Evolutionary conservation across 345 rosid genomes (phyloP).

Genomic region (Camelina laxa): DNA sequence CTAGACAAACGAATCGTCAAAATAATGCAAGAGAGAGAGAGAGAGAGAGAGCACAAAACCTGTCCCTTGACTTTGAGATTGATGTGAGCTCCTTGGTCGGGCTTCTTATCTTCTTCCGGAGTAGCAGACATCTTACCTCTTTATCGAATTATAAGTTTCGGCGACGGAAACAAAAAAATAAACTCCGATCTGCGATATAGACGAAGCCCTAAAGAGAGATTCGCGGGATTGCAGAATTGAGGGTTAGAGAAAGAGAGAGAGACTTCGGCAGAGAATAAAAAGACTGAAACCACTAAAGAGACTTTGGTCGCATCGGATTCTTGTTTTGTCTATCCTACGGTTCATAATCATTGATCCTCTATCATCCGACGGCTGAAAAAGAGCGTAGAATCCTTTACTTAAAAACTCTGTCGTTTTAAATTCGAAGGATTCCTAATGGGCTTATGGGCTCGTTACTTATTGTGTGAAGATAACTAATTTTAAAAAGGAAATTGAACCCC

Average conservation of each 20-base stretch:
- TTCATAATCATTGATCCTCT: neutral
- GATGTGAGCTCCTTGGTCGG: slow-evolving; percentile 76
- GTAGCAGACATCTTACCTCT: slow-evolving; percentile 50
- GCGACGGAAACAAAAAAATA: neutral
- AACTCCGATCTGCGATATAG: slow-evolving; percentile 24
- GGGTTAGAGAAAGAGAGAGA: slow-evolving; percentile 7
- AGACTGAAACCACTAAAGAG: slow-evolving; percentile 19
- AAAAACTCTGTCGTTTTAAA: neutral
- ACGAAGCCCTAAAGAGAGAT: slow-evolving; percentile 24
- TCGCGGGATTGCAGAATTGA: slow-evolving; percentile 29
- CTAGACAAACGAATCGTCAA: neutral
- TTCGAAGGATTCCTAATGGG: neutral
- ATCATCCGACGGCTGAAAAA: slow-evolving; percentile 24
- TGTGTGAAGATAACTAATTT: neutral
- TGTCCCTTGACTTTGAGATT: slow-evolving; percentile 93
- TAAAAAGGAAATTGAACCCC: too few species aligned
- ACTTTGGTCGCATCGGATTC: slow-evolving; percentile 43
- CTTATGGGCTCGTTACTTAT: neutral
- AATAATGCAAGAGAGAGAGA: neutral
- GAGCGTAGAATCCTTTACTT: neutral
- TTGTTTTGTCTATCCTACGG: slow-evolving; percentile 19
- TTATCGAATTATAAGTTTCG: neutral
- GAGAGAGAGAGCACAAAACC: slow-evolving; percentile 46
- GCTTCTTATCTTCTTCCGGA: slow-evolving; percentile 83
- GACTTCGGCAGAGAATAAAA: slow-evolving; percentile 16